phyloP scores from a whole-genome alignment of 352 stramenopile species.

The Phytophthora uliginosa region DNA sequence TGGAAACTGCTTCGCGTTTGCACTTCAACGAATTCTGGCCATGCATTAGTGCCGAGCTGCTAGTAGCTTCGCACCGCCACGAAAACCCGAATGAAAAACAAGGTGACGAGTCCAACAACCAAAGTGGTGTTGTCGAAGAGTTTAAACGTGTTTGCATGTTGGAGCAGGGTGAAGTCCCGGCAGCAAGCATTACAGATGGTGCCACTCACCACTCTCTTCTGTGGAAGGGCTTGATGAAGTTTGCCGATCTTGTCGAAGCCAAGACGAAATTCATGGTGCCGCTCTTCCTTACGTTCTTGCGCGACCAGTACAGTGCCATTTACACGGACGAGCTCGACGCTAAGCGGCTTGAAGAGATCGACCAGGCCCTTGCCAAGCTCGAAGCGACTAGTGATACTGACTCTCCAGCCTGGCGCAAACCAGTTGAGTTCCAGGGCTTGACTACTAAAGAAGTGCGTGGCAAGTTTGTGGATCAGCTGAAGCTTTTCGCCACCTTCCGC shows the following conservation, averaged over 20 bases:
- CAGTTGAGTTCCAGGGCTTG: constrained; percentile 47
- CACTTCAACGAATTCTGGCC: constrained; percentile 80
- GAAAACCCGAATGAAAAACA: constrained; percentile 36
- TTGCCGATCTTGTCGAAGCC: constrained; percentile 75
- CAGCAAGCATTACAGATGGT: constrained; percentile 66
- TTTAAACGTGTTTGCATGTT: constrained; percentile 67
- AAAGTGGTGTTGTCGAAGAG: constrained; percentile 38
- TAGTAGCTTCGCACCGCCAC: constrained; percentile 54
- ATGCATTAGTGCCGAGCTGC: constrained; percentile 64
- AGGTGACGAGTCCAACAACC: constrained; percentile 8
- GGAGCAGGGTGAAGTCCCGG: constrained; percentile 58
- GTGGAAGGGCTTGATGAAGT: constrained; percentile 85
- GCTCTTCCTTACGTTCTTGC: constrained; percentile 85
- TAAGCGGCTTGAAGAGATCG: constrained; percentile 49
- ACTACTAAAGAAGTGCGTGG: constrained; percentile 81
- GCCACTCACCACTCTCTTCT: constrained; percentile 82
- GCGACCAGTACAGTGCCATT: constrained; percentile 83
- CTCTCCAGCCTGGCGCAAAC: constrained; percentile 42
- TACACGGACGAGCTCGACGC: constrained; percentile 81
- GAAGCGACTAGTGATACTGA: constrained; percentile 26
- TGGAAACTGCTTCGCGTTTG: constrained; percentile 62
- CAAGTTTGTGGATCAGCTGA: constrained; percentile 88
- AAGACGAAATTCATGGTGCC: constrained; percentile 91
- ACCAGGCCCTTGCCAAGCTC: constrained; percentile 61
- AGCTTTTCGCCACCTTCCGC: constrained; percentile 84